These are phyloP conservation scores for Caloboletus inedulis DNA, from an alignment of 1,284 basidiomycete genomes.

Conservation along the genomic window DNA sequence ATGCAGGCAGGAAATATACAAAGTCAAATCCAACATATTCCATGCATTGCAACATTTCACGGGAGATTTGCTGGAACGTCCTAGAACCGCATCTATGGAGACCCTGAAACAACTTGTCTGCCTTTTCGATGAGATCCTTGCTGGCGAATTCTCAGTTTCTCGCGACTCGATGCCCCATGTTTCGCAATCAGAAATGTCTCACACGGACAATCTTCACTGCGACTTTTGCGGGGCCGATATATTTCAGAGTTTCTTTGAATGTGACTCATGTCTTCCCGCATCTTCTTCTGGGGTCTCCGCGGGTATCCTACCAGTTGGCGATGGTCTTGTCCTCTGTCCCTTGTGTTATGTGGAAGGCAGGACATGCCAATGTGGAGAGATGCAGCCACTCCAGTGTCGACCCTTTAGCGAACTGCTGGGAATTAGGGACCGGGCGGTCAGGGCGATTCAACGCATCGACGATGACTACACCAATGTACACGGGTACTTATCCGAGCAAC, in stretches of 20 bases:
- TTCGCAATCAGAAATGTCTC: conserved; percentile 17
- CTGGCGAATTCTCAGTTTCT: conserved; percentile 48
- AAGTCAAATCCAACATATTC: conserved; percentile 62
- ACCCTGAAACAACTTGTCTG: conserved; percentile 36
- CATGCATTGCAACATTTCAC: conserved; percentile 46
- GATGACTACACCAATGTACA: conserved; percentile 32
- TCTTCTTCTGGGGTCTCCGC: conserved; percentile 12
- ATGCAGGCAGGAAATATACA: conserved; percentile 71
- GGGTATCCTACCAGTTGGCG: conserved; percentile 32
- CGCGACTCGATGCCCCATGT: conserved; percentile 34
- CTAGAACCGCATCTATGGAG: neutral
- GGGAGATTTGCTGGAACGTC: conserved; percentile 8
- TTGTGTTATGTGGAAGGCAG: conserved; percentile 75
- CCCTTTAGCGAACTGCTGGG: conserved; percentile 38
- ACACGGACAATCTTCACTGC: conserved; percentile 44
- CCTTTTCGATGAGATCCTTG: conserved; percentile 58
- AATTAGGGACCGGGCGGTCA: conserved; percentile 41
- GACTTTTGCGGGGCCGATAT: conserved; percentile 77
- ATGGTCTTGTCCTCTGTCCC: conserved; percentile 57
- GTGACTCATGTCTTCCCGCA: conserved; percentile 40
- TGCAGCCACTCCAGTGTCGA: conserved; percentile 58
- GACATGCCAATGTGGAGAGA: conserved; percentile 53
- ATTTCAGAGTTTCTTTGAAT: conserved; percentile 76
- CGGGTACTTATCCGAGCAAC: conserved; percentile 18
- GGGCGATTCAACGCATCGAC: conserved; percentile 32